Evolutionary conservation across 2,329 filamentous ascomycete species (phyloP).

Genomic region (Fusarium ambrosium): DNA sequence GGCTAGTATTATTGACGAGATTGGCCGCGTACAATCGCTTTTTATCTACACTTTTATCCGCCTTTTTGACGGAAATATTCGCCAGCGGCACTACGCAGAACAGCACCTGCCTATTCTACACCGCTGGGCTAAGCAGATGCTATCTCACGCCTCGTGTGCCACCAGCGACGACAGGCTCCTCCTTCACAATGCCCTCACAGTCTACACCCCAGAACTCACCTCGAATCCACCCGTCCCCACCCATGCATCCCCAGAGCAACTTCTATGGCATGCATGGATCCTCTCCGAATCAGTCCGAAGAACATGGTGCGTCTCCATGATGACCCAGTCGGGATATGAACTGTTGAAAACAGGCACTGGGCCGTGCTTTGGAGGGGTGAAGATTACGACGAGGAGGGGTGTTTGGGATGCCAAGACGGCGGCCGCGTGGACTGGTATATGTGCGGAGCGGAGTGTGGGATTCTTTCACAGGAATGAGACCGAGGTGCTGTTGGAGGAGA

Average conservation of each 20-base stretch:
- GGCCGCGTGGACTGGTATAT: conserved; percentile 36
- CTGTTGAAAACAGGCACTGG: conserved; percentile 26
- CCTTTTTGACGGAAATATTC: conserved; percentile 43
- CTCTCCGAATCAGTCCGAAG: conserved; percentile 49
- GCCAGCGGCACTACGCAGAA: conserved; percentile 41
- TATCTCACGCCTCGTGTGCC: not conserved
- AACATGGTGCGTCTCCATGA: conserved; percentile 43
- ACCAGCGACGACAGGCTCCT: conserved; percentile 20
- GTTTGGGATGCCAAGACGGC: conserved; percentile 47
- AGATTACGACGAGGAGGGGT: conserved; percentile 44
- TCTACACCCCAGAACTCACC: not conserved
- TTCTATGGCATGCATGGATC: conserved; percentile 50
- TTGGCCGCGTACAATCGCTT: conserved; percentile 42
- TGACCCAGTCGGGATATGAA: conserved; percentile 37
- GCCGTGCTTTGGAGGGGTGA: conserved; percentile 27
- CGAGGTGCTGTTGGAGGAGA: conserved; percentile 5
- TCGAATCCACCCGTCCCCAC: conserved; percentile 3
- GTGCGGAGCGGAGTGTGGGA: conserved; percentile 30
- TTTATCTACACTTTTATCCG: conserved; percentile 42
- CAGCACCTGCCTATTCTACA: conserved; percentile 26
- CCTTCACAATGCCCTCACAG: conserved; percentile 15
- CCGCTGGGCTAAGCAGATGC: conserved; percentile 34
- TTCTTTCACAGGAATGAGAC: conserved; percentile 33
- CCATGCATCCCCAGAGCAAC: conserved; percentile 19
- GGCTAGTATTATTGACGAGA: not conserved